phyloP scores from a whole-genome alignment of 441 rosid species.

The Iberis amara region DNA sequence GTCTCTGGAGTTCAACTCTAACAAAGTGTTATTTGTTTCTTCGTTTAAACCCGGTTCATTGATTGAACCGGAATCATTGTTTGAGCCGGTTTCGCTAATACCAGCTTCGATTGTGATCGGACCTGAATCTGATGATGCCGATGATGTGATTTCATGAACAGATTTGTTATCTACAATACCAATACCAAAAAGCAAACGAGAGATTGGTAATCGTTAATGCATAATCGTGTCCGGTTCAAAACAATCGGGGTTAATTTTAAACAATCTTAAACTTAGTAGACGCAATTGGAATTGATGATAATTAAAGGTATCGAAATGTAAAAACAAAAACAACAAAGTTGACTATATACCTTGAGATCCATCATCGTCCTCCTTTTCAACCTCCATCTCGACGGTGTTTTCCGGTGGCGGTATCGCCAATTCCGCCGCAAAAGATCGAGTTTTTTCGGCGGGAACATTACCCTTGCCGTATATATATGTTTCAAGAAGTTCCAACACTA shows the following conservation, averaged over 20 bases:
- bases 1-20: conserved; percentile 18
- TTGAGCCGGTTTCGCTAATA: conserved; percentile 15
- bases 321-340: conserved; percentile 5
- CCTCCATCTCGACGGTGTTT: not conserved
- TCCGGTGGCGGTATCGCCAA: not conserved
- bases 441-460: conserved; percentile 10
- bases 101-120: conserved; percentile 7
- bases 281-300: not conserved
- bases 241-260: not conserved
- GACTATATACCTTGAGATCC: conserved; percentile 31
- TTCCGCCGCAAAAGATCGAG: not conserved
- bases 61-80: not conserved
- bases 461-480: conserved; percentile 21
- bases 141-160: conserved; percentile 15
- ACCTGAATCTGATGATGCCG: not conserved
- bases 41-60: conserved; percentile 4
- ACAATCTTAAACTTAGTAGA: not conserved
- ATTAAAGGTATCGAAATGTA: not conserved
- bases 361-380: not conserved
- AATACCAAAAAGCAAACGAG: conserved; percentile 1
- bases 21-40: not conserved
- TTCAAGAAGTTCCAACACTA: conserved; percentile 27
- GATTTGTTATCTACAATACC: conserved; percentile 14
- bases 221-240: not conserved
- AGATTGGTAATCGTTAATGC: conserved; percentile 1